Evolutionary conservation across 164 flowering plant genomes (phyloP), one percentile per base, ranked within the genome.

Genomic region (Santalum album): DNA sequence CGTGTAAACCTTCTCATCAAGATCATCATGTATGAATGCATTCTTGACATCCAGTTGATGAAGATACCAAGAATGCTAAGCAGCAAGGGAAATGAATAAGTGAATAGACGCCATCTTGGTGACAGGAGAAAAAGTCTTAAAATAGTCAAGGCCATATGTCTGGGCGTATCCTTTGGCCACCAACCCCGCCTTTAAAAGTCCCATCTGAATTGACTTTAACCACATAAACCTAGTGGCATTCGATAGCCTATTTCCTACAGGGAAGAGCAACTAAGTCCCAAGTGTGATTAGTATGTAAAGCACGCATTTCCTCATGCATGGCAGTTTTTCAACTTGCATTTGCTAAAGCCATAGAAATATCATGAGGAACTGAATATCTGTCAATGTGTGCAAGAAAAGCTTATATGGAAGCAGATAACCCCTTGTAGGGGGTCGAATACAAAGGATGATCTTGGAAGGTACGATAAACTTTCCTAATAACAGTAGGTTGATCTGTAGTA

Each of bases 251-350:
- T 23, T 52, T 60, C 7, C 44, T 42, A 21, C 43, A 15, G 1
- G 64, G 57, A 6, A 53, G 21, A 11, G 27, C 12, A 12, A 53
- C 42, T 3, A 49, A 6, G 18, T 58, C 54, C 61, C 61, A 58
- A 4, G 61, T 50, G 4, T 20, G 17, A 22, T 48, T 47, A 0
- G 19, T 2, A 17, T 34, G 18, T 3, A 57, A 15, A 0, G 60
- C 53, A 14, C 32, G 12, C 27, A 57, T 19, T 23, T 57, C 53
- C 6, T 29, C 11, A 0, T 19, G 10, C 60, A 57, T 57, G 6
- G 53, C 53, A n/a, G 14, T 23, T 26, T 10, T 24, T 23, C 38
- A 56, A 9, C 11, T 24, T 19, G 1, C 4, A 29, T 29, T 29
- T 29, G 34, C 9, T 3, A 29, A 9, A 29, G 34, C 34, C 9